Evolutionary conservation across 2,329 filamentous ascomycete species (phyloP), one percentile per base, ranked within the genome.

Genomic region (Zasmidium angulare): DNA sequence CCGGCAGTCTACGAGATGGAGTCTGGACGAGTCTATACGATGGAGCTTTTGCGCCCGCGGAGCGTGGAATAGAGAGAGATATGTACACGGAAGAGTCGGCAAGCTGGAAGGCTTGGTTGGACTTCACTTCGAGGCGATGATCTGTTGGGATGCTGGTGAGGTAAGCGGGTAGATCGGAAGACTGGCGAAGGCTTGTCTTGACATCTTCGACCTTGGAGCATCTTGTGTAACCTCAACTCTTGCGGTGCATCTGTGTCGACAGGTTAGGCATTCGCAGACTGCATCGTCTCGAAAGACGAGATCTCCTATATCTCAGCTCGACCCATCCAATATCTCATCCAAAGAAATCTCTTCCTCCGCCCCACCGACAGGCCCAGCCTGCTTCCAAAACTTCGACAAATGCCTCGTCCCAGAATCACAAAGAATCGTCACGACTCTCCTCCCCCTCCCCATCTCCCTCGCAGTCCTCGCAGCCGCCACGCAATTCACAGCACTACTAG

Each of bases 401-500:
- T 95, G 90, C 64, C 91, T 82, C 10, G 86, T 86, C n/a, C 91
- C 74, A 23, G 67, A 86, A 76, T 96, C 91, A 74, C 90, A 95
- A 7, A 95, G 77, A n/a, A 96, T 80, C 0, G 91, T 95, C n/a
- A 93, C 89, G 46, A 96, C 84, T 43, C 81, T 77, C 62, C 81
- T 80, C 4, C 78, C 81, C 29, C 81, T 82, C 88, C 89, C 36
- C 40, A 62, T 66, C 14, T 93, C 76, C 46, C 79, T 78, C 23
- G 89, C 90, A 2, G 88, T 81, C 53, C 82, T 82, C 10, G 90
- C 87, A 21, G 90, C 89, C 3, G 89, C 91, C 46, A 90, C 89
- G 82, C 93, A 96, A 74, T 99, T 99, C 54, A 99, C 93, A n/a
- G 93, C 89, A 75, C 90, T 96, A 74, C 91, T 96, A 74, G 93